A percentile compares a stretch with the other conserved stretches of the same genome.
phyloP scores from a whole-genome alignment of 371 early-diverging fungal species.

The Mucor velutinosus region DNA sequence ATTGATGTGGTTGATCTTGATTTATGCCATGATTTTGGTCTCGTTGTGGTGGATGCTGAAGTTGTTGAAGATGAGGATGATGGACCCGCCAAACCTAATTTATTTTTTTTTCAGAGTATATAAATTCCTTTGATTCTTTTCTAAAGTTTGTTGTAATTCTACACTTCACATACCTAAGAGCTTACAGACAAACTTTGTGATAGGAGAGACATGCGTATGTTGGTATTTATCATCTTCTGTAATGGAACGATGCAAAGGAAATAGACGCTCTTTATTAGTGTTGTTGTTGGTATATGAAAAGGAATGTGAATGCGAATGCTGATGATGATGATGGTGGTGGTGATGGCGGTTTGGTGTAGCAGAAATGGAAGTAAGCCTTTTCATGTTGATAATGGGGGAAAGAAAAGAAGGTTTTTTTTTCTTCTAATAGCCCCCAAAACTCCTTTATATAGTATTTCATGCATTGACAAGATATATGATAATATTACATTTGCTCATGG shows the following conservation, averaged over 20 bases:
- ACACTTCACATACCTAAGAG: conserved; percentile 19
- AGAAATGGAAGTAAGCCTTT: background rate
- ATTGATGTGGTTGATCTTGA: conserved; percentile 33
- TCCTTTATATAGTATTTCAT: conserved; percentile 12
- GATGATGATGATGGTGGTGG: conserved; percentile 1
- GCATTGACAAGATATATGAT: conserved; percentile 15
- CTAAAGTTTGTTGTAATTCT: background rate
- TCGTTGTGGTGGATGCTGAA: background rate
- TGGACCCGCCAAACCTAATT: background rate
- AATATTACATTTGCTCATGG: background rate
- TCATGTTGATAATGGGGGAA: background rate
- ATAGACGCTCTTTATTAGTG: conserved; percentile 8
- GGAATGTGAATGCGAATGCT: conserved; percentile 10
- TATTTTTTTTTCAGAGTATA: background rate
- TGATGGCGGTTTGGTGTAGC: background rate
- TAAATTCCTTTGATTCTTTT: no score
- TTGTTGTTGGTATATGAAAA: background rate
- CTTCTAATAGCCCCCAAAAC: background rate
- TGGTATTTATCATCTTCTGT: conserved; percentile 21
- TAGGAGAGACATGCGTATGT: conserved; percentile 19
- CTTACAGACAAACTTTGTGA: conserved; percentile 27
- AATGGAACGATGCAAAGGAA: conserved; percentile 29
- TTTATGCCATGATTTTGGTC: conserved; percentile 25
- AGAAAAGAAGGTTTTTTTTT: background rate
- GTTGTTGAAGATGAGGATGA: conserved; percentile 1